Evolutionary conservation across 371 early-diverging fungal genomes (phyloP), one percentile per base, ranked within the genome.

Genomic region (Funneliformis caledonium): DNA sequence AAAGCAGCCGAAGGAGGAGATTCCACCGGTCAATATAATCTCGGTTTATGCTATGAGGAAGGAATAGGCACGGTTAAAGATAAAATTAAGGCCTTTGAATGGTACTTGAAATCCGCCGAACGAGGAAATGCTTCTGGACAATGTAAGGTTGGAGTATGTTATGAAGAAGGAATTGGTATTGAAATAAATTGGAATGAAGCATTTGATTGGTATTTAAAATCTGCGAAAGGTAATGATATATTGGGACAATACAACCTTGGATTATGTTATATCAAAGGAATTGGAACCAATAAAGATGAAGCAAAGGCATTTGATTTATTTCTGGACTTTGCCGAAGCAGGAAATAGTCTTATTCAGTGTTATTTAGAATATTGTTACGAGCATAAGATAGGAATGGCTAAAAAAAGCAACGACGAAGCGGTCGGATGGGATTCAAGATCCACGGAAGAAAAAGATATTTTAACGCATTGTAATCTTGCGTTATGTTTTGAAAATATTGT

Each of bases 51-150:
- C 80, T 95, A 94, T 82, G 94, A 95, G 83, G 92, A 94, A 48
- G 97, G 96, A 31, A 86, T 93, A 50, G 95, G 95, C 22, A 91
- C 93, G 6, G 88, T 89, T 73, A 89, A 90, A 82, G 86, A 94
- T 77, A 83, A 91, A 0, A 74, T 82, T 4, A 87, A 89, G 80
- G 96, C 96, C 7, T 89, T 95, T 33, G 78, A 87, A 73, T 96
- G 93, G 92, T 97, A 94, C 82, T 81, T 80, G 31, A 82, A 88
- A 70, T 87, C 95, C 14, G 94, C 96, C 3, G 90, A 89, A 72
- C 86, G 88, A 61, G 96, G 96, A 14, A 93, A 94, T 83, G 90
- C 92, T 37, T 92, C 91, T 81, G 96, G 95, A n/a, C 94, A 94
- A 83, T 93, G 93, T 83, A 86, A 89, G 16, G 86, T 96, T 16